Base-by-base conservation (phyloP, 129 eudicot genomes). In the Tagetes erecta region DNA sequence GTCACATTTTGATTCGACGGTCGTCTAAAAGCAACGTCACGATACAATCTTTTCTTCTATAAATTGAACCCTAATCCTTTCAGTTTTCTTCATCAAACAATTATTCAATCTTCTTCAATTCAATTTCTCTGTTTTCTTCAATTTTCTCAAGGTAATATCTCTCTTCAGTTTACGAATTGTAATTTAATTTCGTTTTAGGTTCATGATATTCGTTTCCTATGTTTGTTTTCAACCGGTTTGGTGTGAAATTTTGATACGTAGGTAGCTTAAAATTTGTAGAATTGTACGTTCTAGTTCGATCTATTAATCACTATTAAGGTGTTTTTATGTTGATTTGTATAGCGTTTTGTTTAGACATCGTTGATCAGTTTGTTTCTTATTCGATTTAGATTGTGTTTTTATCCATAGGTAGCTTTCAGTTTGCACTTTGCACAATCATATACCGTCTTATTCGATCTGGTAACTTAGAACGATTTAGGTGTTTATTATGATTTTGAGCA, bases 101-200 rank as follows among this genome's bases (percentile, higher is more conserved):
- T 33, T 31, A 30, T 51, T 14, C 0, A 1, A 12, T 42, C 27
- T 20, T 20, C 27, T 20, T 20, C 27, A 20, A 42, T 42, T 42
- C 9, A 42, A 42, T 42, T 6, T 42, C 46, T 6, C 46, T 5
- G 46, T 7, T 51, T 8, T 70, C 64, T 40, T 56, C 52, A 38
- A 56, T 56, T 10, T 67, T 56, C 55, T 67, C 76, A 72, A 72
- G 76, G 76, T 72, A 72, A 3, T 31, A 1, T 27, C 27, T 44
- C 65, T 8, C 39, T 53, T 11, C 34, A 8, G 30, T 71, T 20
- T 27, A 8, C 30, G 9, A 3, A 36, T 53, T 13, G 0, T 3
- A 8, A 6, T n/a, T 47, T 6, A 2, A 33, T 69, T 34, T 47
- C 14, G 52, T 0, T 47, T 8, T 14, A 31, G 47, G 3, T 67